Conservation (phyloP, 768 basidiomycete species). For the Agaricus blazei region DNA sequence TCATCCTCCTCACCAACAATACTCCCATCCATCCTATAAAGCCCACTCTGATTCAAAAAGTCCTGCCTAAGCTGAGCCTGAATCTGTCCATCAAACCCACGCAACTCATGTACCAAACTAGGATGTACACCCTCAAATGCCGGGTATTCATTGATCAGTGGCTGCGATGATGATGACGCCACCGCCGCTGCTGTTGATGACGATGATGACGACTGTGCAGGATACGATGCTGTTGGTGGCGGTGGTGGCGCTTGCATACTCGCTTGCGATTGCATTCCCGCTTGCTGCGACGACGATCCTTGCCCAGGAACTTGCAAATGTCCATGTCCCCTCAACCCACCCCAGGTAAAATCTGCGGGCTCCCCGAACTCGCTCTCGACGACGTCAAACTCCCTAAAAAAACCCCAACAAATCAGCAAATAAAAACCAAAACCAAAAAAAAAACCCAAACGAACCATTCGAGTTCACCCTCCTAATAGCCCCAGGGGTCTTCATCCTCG, state of each 20-base stretch:
- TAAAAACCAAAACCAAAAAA: neutral
- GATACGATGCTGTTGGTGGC: neutral
- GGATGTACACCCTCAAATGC: conserved; percentile 51
- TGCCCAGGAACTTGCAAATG: neutral
- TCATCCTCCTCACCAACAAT: conserved; percentile 19
- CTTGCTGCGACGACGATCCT: neutral
- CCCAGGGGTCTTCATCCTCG: conserved; percentile 23
- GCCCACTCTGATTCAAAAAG: conserved; percentile 26
- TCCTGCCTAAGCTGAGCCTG: conserved; percentile 44
- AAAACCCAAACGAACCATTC: neutral
- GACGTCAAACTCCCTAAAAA: conserved; percentile 1
- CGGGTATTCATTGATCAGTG: conserved; percentile 25
- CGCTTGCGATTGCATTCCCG: too few species aligned
- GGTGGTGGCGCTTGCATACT: neutral
- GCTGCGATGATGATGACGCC: conserved; percentile 14
- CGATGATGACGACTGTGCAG: conserved; percentile 9
- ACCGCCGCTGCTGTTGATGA: conserved; percentile 2
- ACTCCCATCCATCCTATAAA: conserved; percentile 14
- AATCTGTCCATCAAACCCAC: conserved; percentile 52
- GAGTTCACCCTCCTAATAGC: neutral
- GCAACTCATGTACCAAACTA: conserved; percentile 48
- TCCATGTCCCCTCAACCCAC: neutral
- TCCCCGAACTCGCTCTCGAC: conserved; percentile 1
- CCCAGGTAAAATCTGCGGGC: neutral
- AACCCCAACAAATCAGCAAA: too few species aligned